A percentile compares a stretch with the other conserved stretches of the same genome.
Conservation (phyloP, 495 filamentous ascomycete genomes). For the Lophium mytilinum region DNA sequence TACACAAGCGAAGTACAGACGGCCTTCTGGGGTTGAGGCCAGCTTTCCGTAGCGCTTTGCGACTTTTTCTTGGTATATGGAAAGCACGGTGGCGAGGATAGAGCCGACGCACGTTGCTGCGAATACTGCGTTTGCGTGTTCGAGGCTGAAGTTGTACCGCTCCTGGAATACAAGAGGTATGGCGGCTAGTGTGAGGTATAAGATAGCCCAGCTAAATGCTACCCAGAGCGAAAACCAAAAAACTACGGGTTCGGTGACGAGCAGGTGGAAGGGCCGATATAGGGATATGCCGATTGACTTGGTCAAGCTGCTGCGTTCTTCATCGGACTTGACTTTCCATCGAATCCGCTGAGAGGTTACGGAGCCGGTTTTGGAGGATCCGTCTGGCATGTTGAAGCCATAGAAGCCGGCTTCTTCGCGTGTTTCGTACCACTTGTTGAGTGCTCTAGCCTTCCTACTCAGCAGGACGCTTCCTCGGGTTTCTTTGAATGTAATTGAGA, state of each 20-base stretch:
- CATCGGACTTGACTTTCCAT: conserved; percentile 80
- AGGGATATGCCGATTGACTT: conserved; percentile 71
- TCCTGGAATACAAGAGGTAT: conserved; percentile 69
- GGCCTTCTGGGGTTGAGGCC: conserved; percentile 58
- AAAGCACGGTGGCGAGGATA: conserved; percentile 60
- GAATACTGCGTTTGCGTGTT: conserved; percentile 67
- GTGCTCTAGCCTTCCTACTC: conserved; percentile 58
- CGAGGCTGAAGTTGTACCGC: conserved; percentile 60
- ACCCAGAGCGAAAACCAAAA: conserved; percentile 94
- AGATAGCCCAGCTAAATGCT: conserved; percentile 79
- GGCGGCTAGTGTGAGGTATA: conserved; percentile 75
- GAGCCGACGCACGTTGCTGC: conserved; percentile 62
- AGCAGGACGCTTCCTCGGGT: conserved; percentile 78
- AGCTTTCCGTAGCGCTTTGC: conserved; percentile 36
- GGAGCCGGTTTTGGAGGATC: neutral
- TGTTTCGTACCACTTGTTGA: conserved; percentile 76
- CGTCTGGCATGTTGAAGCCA: conserved; percentile 41
- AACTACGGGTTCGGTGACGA: conserved; percentile 85
- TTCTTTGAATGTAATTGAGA: conserved; percentile 62
- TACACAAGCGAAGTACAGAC: conserved; percentile 77
- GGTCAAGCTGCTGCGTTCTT: conserved; percentile 60
- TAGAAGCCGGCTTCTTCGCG: conserved; percentile 58
- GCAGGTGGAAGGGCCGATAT: conserved; percentile 74
- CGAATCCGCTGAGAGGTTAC: conserved; percentile 50
- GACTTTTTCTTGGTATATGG: conserved; percentile 62